Evolutionary conservation across 306 rosid species (phyloP).

Genomic region (peach (Prunus persica)): Prunus_persica_NCBIv2 NC_034010.1:12244501-12245000

Average conservation of each 20-base stretch:
- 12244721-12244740: no score
- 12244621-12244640: not conserved
- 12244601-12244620: no score
- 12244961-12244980: not conserved
- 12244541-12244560: no score
- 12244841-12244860: no score
- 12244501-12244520: no score
- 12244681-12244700: not conserved
- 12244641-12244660: not conserved
- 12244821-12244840: not conserved
- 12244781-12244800: slow-evolving; percentile 12
- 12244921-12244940: not conserved
- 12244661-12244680: not conserved
- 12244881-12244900: not conserved
- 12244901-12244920: not conserved
- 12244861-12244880: no score
- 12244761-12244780: slow-evolving; percentile 12
- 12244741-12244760: not conserved
- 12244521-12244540: no score
- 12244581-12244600: no score
- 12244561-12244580: no score
- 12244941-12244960: not conserved
- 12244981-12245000: not conserved
- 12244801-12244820: slow-evolving; percentile 2
- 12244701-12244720: no score